Evolutionary conservation across 768 basidiomycete genomes (phyloP).

Genomic region (Tephrocybe rancida): DNA sequence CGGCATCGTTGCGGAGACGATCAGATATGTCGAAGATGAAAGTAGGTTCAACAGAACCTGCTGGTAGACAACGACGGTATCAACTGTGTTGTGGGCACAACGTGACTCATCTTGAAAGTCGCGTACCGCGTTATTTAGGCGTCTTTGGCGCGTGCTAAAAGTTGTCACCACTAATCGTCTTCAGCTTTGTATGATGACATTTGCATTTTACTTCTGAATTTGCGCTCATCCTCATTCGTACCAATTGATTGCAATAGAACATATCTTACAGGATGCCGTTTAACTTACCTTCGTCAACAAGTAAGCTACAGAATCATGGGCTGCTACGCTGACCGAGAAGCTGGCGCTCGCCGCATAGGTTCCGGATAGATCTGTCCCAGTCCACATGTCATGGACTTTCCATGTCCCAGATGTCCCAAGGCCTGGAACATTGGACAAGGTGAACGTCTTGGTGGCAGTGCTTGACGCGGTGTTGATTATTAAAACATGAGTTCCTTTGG

Average conservation of each 20-base stretch:
- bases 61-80: too few species aligned
- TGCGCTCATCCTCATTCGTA: too few species aligned
- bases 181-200: too few species aligned
- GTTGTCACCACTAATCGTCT: too few species aligned
- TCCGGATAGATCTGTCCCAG: constrained; percentile 42
- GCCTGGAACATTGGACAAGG: constrained; percentile 48
- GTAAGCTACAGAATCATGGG: constrained; percentile 58
- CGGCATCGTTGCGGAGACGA: background rate
- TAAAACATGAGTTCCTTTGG: constrained; percentile 55
- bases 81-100: too few species aligned
- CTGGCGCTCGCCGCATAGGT: constrained; percentile 33
- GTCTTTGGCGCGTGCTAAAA: too few species aligned
- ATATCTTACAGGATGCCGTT: background rate
- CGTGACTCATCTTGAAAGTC: background rate
- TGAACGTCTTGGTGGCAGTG: constrained; percentile 45
- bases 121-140: constrained; percentile 1
- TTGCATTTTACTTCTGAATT: too few species aligned
- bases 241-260: background rate
- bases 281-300: constrained; percentile 32
- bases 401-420: constrained; percentile 37
- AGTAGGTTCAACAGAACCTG: too few species aligned
- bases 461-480: constrained; percentile 49
- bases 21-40: background rate
- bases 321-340: constrained; percentile 42
- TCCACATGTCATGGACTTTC: constrained; percentile 60